Evolutionary conservation across 768 basidiomycete species (phyloP).

Genomic region (Rhodotorula graminis): DNA sequence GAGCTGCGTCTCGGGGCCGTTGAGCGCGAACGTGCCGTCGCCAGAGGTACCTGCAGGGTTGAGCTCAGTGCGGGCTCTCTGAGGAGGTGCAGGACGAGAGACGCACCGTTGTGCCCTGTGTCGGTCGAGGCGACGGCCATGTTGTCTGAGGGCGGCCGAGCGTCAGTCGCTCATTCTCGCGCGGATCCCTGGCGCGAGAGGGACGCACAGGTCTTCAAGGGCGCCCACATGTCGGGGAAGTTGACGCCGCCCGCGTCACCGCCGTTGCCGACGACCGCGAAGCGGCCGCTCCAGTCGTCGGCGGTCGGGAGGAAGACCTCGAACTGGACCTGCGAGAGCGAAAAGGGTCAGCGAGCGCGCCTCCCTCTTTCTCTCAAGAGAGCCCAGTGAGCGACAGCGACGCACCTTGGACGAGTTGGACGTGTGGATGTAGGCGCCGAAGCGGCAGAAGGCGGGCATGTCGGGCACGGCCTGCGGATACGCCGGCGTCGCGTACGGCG

Average conservation of each 20-base stretch:
- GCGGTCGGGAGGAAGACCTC: constrained; percentile 38
- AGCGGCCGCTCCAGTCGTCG: constrained; percentile 23
- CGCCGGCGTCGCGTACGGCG: not conserved
- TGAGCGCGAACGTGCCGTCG: constrained; percentile 31
- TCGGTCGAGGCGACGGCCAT: constrained; percentile 29
- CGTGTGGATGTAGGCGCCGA: constrained; percentile 39
- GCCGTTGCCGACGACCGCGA: constrained; percentile 31
- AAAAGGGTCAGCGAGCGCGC: not conserved
- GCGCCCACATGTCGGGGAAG: not conserved
- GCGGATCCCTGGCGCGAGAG: too few species aligned
- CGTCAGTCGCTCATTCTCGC: too few species aligned
- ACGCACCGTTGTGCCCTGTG: constrained; percentile 17
- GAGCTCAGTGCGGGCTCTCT: too few species aligned
- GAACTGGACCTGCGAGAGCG: constrained; percentile 24
- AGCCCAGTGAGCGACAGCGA: not conserved
- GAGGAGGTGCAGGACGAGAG: rapidly evolving
- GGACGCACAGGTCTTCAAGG: not conserved
- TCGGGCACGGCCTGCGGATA: constrained; percentile 21
- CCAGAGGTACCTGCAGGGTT: too few species aligned
- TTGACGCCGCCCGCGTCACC: not conserved
- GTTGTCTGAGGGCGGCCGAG: not conserved
- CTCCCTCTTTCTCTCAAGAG: too few species aligned
- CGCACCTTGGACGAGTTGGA: constrained; percentile 18
- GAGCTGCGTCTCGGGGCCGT: constrained; percentile 18
- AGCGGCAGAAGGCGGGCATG: constrained; percentile 38